A percentile compares a stretch with the other conserved stretches of the same genome.
These are phyloP conservation scores for Aspergillus sp. DNA, from an alignment of 2,329 filamentous ascomycete species.

Conservation along the genomic window DNA sequence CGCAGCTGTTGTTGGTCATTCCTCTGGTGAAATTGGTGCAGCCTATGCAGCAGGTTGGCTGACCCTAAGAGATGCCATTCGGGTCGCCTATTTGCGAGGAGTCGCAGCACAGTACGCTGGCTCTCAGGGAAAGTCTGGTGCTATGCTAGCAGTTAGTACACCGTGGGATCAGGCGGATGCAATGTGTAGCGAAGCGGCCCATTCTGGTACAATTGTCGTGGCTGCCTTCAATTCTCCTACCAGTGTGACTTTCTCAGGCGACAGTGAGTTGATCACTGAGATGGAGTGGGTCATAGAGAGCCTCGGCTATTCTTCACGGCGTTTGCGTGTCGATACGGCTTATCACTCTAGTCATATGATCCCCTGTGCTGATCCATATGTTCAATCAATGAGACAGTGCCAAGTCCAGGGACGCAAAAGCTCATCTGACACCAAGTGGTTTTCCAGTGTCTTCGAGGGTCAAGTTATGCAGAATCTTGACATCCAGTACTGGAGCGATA, in stretches of 20 bases:
- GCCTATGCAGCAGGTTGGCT: slow-evolving; percentile 29
- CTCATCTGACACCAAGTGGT: slow-evolving; percentile 6
- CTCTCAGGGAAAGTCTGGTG: not conserved
- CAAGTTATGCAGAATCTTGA: not conserved
- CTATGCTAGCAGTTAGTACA: slow-evolving; percentile 17
- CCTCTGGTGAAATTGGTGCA: slow-evolving; percentile 33
- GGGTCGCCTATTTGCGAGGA: slow-evolving; percentile 18
- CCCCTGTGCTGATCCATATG: slow-evolving; percentile 9
- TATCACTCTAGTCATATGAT: slow-evolving; percentile 26
- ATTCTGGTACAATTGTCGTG: not conserved
- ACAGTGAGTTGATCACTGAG: slow-evolving; percentile 2
- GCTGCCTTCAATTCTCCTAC: slow-evolving; percentile 5
- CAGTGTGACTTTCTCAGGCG: slow-evolving; percentile 11
- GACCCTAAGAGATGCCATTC: slow-evolving; percentile 12
- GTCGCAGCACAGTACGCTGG: not conserved
- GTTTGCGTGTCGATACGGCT: slow-evolving; percentile 17
- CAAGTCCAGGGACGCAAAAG: not conserved
- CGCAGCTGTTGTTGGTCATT: slow-evolving; percentile 29
- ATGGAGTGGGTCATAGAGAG: slow-evolving; percentile 9
- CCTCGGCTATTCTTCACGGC: not conserved
- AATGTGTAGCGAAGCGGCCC: not conserved
- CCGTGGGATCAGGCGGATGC: slow-evolving; percentile 12
- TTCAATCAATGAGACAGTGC: slow-evolving; percentile 1
- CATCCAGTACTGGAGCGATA: slow-evolving; percentile 24
- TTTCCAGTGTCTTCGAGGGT: slow-evolving; percentile 9